Evolutionary conservation across 495 filamentous ascomycete genomes (phyloP).

Genomic region (Jackrogersella minutella): DNA sequence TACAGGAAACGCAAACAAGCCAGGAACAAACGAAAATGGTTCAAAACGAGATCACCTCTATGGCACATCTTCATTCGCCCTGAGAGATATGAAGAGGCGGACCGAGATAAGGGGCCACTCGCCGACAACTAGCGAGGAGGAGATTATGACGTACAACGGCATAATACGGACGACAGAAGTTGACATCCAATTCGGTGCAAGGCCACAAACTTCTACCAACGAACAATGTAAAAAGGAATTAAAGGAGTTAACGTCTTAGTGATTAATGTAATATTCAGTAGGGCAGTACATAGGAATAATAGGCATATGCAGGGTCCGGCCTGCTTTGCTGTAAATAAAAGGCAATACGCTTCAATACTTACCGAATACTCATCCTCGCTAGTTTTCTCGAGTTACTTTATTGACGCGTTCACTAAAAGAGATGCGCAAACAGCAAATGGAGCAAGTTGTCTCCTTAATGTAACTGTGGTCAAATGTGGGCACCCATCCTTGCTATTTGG

Average conservation of each 20-base stretch:
- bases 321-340: conserved; percentile 13
- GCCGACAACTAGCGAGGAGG: conserved; percentile 52
- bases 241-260: not conserved
- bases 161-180: conserved; percentile 54
- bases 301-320: not conserved
- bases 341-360: not conserved
- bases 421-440: too few relatives aligned
- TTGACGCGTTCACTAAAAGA: too few relatives aligned
- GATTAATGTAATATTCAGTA: conserved; percentile 11
- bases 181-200: conserved; percentile 27
- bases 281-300: not conserved
- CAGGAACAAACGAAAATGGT: conserved; percentile 8
- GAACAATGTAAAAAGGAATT: conserved; percentile 1
- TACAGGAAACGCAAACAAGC: conserved; percentile 36
- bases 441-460: too few relatives aligned
- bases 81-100: conserved; percentile 39
- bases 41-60: conserved; percentile 27
- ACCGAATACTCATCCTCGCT: too few relatives aligned
- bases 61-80: conserved; percentile 40
- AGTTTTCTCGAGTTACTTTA: too few relatives aligned
- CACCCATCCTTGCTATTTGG: too few relatives aligned
- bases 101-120: conserved; percentile 51
- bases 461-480: too few relatives aligned
- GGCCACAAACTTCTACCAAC: conserved; percentile 7
- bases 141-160: conserved; percentile 55